phyloP scores from a whole-genome alignment of 441 rosid genomes.

The Pelargonium exstipulatum region DNA sequence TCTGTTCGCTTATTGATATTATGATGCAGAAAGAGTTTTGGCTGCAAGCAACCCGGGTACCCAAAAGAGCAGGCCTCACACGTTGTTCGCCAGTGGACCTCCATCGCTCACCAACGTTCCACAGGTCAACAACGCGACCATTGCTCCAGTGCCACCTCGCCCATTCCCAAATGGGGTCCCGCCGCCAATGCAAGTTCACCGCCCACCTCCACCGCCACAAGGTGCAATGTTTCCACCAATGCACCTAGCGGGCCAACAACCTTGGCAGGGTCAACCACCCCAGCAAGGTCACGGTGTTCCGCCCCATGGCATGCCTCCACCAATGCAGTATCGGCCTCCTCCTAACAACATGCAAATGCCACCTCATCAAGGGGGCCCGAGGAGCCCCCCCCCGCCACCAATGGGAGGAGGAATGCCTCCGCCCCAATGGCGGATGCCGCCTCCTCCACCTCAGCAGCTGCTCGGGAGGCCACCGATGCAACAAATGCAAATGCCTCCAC shows the following conservation, averaged over 20 bases:
- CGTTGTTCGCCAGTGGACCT: constrained; percentile 84
- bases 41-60: constrained; percentile 84
- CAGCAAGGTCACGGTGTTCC: constrained; percentile 47
- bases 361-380: background rate
- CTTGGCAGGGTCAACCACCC: constrained; percentile 66
- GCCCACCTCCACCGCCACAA: constrained; percentile 63
- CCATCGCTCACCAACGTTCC: constrained; percentile 51
- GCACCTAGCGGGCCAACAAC: constrained; percentile 39
- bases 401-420: constrained; percentile 56
- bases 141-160: constrained; percentile 48
- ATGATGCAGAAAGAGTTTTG: constrained; percentile 77
- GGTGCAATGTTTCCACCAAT: constrained; percentile 35
- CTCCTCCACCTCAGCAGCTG: constrained; percentile 54
- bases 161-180: constrained; percentile 61
- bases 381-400: constrained; percentile 45
- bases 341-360: constrained; percentile 56
- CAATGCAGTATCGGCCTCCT: constrained; percentile 54
- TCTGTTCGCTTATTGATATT: background rate
- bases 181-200: constrained; percentile 39
- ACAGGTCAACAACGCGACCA: constrained; percentile 54
- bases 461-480: constrained; percentile 49
- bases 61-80: constrained; percentile 89
- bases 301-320: constrained; percentile 44
- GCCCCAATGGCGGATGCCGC: constrained; percentile 53
- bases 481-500: constrained; percentile 61